Conservation (phyloP, 345 rosid species). For the Eucalyptus curtisii region DNA sequence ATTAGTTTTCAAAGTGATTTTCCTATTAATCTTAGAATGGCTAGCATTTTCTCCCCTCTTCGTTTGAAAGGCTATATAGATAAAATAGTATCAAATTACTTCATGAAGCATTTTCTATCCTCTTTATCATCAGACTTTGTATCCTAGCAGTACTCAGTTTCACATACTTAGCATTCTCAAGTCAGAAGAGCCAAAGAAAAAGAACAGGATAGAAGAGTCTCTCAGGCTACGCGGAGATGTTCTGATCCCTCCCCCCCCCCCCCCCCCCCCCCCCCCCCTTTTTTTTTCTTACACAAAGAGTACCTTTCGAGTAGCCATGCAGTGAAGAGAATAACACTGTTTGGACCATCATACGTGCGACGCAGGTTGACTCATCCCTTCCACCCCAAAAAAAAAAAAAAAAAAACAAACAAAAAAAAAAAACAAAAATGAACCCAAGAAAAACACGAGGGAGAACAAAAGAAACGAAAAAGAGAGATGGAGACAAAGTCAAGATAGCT, state of each 20-base stretch:
- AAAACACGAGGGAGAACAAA: background rate
- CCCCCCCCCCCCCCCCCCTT: too few species aligned
- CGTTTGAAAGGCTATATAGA: background rate
- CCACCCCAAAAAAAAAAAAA: too few species aligned
- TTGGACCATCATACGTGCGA: background rate
- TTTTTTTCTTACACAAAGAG: background rate
- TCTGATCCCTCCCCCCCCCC: too few species aligned
- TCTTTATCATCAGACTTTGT: background rate
- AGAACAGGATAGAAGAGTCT: background rate
- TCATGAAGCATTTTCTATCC: background rate
- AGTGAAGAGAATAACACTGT: background rate
- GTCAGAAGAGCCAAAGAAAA: background rate
- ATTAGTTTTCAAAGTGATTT: background rate
- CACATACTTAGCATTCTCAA: background rate
- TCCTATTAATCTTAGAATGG: background rate
- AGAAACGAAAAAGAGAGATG: background rate
- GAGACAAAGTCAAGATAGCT: background rate
- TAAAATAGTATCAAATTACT: background rate
- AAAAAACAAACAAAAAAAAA: too few species aligned
- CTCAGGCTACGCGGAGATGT: background rate
- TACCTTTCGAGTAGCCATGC: background rate
- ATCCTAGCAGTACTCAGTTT: background rate
- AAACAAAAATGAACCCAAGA: background rate
- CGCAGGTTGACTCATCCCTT: background rate
- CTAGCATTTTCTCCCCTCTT: background rate